phyloP scores from a whole-genome alignment of 768 basidiomycete species.

The Dentipellis sp. region DNA sequence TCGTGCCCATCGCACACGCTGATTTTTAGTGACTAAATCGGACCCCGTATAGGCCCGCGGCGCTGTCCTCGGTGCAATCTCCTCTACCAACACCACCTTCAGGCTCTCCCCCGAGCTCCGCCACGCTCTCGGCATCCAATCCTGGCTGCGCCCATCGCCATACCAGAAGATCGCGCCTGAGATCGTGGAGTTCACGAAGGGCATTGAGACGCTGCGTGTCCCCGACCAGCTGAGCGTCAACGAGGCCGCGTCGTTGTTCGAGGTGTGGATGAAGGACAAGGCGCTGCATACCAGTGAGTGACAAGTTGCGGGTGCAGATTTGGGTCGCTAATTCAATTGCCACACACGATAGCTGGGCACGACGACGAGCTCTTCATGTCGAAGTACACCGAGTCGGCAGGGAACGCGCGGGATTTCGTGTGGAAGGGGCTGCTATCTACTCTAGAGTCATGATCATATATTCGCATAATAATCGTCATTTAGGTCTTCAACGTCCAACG shows the following conservation, averaged over 20 bases:
- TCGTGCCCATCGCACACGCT: slow-evolving; percentile 9
- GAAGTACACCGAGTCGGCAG: slow-evolving; percentile 69
- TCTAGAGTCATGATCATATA: slow-evolving; percentile 11
- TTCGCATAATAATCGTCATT: background rate
- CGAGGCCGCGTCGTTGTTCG: slow-evolving; percentile 71
- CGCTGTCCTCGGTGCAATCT: slow-evolving; percentile 63
- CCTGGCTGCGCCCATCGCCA: slow-evolving; percentile 35
- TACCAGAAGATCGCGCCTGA: slow-evolving; percentile 46
- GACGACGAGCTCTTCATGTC: slow-evolving; percentile 70
- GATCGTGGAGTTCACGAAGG: slow-evolving; percentile 44
- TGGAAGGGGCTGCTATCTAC: slow-evolving; percentile 23
- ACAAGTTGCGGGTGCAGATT: background rate
- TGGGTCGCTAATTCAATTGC: background rate
- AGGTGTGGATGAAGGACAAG: slow-evolving; percentile 62
- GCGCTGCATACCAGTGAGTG: slow-evolving; percentile 43
- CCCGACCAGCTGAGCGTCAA: slow-evolving; percentile 49
- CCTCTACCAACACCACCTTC: slow-evolving; percentile 49
- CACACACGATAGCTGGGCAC: slow-evolving; percentile 18
- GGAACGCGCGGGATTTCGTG: slow-evolving; percentile 75
- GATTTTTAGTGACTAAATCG: background rate
- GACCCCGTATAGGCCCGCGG: slow-evolving; percentile 45
- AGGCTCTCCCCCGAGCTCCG: slow-evolving; percentile 53
- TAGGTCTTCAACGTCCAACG: background rate
- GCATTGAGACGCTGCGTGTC: slow-evolving; percentile 39
- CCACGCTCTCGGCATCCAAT: slow-evolving; percentile 44